Evolutionary conservation across 768 basidiomycete genomes (phyloP).

Genomic region (button mushroom (Agaricus bisporus)): DNA sequence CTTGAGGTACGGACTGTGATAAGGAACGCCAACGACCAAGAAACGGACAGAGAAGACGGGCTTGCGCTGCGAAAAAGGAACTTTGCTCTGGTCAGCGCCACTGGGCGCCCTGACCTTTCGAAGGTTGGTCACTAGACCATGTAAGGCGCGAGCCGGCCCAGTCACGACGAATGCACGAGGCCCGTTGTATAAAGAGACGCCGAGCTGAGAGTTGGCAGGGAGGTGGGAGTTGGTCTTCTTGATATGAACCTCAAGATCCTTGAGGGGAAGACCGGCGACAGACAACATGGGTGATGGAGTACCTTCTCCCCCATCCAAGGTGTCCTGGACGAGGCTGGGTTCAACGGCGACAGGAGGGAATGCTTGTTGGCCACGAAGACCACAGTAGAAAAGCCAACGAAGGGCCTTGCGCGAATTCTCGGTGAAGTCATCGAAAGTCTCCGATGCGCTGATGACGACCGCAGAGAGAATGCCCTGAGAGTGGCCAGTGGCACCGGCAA

Average conservation of each 20-base stretch:
- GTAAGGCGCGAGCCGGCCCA: slow-evolving; percentile 86
- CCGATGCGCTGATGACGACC: slow-evolving; percentile 79
- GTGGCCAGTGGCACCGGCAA: slow-evolving; percentile 91
- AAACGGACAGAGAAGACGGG: slow-evolving; percentile 90
- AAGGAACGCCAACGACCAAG: slow-evolving; percentile 93
- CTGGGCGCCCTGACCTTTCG: slow-evolving; percentile 85
- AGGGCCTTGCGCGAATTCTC: slow-evolving; percentile 78
- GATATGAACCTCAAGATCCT: slow-evolving; percentile 77
- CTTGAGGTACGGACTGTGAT: slow-evolving; percentile 83
- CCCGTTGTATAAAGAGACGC: slow-evolving; percentile 90
- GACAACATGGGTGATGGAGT: slow-evolving; percentile 91
- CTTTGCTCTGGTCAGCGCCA: slow-evolving; percentile 90
- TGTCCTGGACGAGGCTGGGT: slow-evolving; percentile 80
- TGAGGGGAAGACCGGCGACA: slow-evolving; percentile 73
- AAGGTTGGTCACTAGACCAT: slow-evolving; percentile 87
- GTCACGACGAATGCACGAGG: slow-evolving; percentile 89
- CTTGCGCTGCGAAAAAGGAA: slow-evolving; percentile 91
- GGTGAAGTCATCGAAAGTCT: slow-evolving; percentile 66
- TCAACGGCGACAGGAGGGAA: slow-evolving; percentile 92
- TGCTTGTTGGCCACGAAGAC: slow-evolving; percentile 87
- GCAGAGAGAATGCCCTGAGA: slow-evolving; percentile 97
- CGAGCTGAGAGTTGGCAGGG: slow-evolving; percentile 68
- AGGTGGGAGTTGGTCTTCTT: slow-evolving; percentile 85
- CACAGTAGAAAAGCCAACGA: slow-evolving; percentile 90
- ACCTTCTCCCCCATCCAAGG: slow-evolving; percentile 91